Base-by-base conservation (phyloP, 2,329 filamentous ascomycete species). In the Aspergillus melleus region DNA sequence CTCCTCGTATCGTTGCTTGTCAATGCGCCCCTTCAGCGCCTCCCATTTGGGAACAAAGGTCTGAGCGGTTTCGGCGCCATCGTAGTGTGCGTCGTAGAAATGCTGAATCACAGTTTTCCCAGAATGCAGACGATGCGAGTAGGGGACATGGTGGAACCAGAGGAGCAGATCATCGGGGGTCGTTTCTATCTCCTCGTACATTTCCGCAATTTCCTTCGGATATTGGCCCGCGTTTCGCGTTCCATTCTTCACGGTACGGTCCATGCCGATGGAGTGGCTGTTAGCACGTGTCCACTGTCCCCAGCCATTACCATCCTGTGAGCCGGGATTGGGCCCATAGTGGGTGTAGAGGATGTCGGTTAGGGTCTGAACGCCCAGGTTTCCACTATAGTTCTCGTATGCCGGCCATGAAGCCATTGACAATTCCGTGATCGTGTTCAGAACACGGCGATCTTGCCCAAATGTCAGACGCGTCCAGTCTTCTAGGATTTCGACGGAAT, bases 111-210 rank as follows among this genome's bases (percentile, higher is more conserved):
- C 86, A 0, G 88, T 89, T 72, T 88, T 84, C 11, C 87, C 86
- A 0, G 83, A 85, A 10, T 86, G 79, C 1, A 91, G 80, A 6
- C 71, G 73, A 44, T 89, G 84, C 0, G 85, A 89, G 70, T 89
- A 91, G 3, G 83, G 82, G 0, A 91, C 86, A 68, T 91, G 89
- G 71, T 91, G 89, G 75, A 91, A 91, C 88, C 88, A 91, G 2
- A 91, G 77, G 2, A 91, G 73, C 1, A 91, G 76, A 22, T 90
- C 79, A 61, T 90, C 88, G 0, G 88, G 88, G 0, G 88, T 90
- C 0, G 84, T 87, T 14, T 83, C 80, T 19, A 86, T 76, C 49
- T 82, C 74, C 65, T 91, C 88, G 68, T 83, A 91, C 66, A 77
- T 72, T 2, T 76, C 70, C 0, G 85, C 84, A 0, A 91, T 72